Evolutionary conservation across 2,329 filamentous ascomycete genomes (phyloP).

Genomic region (Metarhizium robertsii): DNA sequence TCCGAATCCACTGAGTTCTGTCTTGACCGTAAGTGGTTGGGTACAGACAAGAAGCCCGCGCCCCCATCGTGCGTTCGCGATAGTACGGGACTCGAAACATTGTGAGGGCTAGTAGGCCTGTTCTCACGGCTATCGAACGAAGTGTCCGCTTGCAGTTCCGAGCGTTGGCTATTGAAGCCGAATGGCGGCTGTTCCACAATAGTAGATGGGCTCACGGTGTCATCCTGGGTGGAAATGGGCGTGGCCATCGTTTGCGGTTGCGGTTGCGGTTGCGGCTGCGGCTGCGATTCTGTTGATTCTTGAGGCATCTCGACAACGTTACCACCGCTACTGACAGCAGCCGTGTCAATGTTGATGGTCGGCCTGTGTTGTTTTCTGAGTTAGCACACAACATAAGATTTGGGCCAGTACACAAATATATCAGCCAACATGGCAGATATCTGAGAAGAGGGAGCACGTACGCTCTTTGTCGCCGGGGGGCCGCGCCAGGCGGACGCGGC

Average conservation of each 20-base stretch:
- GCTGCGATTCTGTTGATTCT: conserved; percentile 7
- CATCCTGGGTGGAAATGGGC: conserved; percentile 28
- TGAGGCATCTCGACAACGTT: conserved; percentile 19
- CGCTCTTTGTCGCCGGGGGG: conserved; percentile 25
- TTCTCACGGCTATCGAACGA: conserved; percentile 59
- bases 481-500: conserved; percentile 10
- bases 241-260: conserved; percentile 10
- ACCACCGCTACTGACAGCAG: conserved; percentile 25
- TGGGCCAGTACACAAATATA: neutral
- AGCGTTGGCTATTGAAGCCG: conserved; percentile 16
- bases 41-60: conserved; percentile 55
- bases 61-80: conserved; percentile 35
- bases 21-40: conserved; percentile 46
- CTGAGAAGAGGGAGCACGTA: conserved; percentile 17
- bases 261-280: too few species aligned
- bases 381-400: neutral
- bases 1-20: conserved; percentile 64
- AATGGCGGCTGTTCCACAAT: conserved; percentile 20
- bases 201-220: conserved; percentile 30
- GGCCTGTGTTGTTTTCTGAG: conserved; percentile 25
- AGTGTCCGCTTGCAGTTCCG: conserved; percentile 42
- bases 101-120: conserved; percentile 62
- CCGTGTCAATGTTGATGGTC: conserved; percentile 46
- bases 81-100: conserved; percentile 52
- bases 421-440: neutral